Base-by-base conservation (phyloP, 495 filamentous ascomycete species). In the Glonium stellatum region DNA sequence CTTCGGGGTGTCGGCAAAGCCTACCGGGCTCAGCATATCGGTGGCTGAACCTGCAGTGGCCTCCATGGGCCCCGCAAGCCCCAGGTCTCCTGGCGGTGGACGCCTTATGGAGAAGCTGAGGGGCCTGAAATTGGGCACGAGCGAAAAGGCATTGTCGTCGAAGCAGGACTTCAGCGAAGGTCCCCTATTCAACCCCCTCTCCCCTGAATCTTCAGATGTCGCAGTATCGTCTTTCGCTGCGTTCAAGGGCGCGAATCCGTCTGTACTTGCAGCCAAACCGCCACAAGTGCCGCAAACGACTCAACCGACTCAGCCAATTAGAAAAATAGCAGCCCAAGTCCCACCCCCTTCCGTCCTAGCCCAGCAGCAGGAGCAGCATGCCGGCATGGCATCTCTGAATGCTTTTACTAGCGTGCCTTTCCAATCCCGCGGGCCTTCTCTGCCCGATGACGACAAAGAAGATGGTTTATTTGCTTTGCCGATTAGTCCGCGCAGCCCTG, bases 401-500 rank as follows among this genome's bases (percentile, higher is more conserved):
- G 73, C 73, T 47, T 55, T 42, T 48, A 48, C 49, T 15, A 48
- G 44, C 27, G 48, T 34, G 12, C 27, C n/a, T 13, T 68, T 66
- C 41, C 57, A 62, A 39, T 68, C 67, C 1, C 56, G 65, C 19
- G 65, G 57, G 15, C 37, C 62, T 48, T 27, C 64, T 19, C 35
- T 59, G 15, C 59, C 54, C 18, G 64, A 69, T 11, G 39, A 44
- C 5, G 70, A 75, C 9, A 82, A 84, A 4, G 83, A 88, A 65
- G 88, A 90, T 46, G 88, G 85, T 12, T 76, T 92, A 25, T 95
- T 92, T 67, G 88, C 88, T 19, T 80, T 91, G 54, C 86, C 87
- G 18, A 80, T 95, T 77, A 88, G 85, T 62, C 88, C 88, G 8
- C 80, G 87, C 35, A 87, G 86, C 59, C 88, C 89, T 0, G 88